phyloP scores from a whole-genome alignment of 192 early-diverging fungal genomes.

The Coemansia sp. region DNA sequence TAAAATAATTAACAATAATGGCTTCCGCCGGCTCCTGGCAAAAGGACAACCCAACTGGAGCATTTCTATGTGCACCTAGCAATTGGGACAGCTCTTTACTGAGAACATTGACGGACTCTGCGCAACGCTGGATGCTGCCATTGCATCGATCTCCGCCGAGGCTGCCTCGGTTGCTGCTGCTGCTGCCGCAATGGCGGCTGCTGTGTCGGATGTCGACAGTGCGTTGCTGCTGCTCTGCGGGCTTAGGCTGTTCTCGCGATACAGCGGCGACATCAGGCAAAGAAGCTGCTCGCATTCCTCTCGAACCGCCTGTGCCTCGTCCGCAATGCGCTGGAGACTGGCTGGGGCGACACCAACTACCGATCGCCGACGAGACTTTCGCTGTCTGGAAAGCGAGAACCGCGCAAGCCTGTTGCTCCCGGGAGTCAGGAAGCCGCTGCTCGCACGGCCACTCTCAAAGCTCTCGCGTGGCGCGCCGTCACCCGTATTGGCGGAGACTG shows the following conservation, averaged over 20 bases:
- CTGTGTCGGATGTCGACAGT: background rate
- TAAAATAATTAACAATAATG: slow-evolving; percentile 1
- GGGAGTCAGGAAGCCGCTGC: slow-evolving; percentile 20
- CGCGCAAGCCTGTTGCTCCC: slow-evolving; percentile 14
- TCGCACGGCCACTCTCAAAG: slow-evolving; percentile 19
- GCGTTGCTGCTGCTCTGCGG: slow-evolving; percentile 23
- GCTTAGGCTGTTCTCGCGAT: slow-evolving; percentile 38
- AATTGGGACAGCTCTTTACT: slow-evolving; percentile 34
- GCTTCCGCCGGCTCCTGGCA: background rate
- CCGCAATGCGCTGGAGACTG: slow-evolving; percentile 54
- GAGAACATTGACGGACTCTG: slow-evolving; percentile 12
- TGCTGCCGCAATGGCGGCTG: slow-evolving; percentile 6
- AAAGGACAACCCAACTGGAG: background rate
- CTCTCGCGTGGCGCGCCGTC: slow-evolving; percentile 17
- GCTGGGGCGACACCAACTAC: slow-evolving; percentile 49
- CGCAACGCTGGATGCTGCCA: slow-evolving; percentile 22
- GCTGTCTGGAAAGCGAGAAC: slow-evolving; percentile 45
- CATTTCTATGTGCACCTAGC: background rate
- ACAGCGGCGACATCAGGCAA: slow-evolving; percentile 49
- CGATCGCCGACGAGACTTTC: slow-evolving; percentile 49
- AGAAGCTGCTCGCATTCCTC: slow-evolving; percentile 52
- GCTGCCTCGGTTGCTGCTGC: slow-evolving; percentile 5
- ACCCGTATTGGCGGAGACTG: background rate
- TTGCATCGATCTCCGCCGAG: background rate
- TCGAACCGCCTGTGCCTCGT: slow-evolving; percentile 35